Base-by-base conservation (phyloP, 352 stramenopile species). In the Phytophthora idaei region DNA sequence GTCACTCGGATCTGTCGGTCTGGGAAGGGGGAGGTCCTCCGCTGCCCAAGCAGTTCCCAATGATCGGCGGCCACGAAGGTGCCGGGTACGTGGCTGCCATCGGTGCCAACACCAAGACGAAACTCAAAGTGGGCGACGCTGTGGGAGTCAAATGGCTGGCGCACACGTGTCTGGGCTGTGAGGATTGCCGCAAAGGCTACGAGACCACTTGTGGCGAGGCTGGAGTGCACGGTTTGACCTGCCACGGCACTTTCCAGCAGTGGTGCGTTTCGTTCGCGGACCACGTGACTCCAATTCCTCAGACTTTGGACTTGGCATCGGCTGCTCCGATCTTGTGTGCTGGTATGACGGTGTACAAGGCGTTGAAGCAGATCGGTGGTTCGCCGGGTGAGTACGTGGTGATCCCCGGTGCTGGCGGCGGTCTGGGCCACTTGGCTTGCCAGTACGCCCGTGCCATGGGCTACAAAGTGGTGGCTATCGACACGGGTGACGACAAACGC, bases 301-400 rank as follows among this genome's bases (percentile, higher is more conserved):
- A 73, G 3, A 67, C 61, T 41, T 53, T 97, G 9, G 48, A 76
- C 4, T 60, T 90, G 31, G 53, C 73, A 7, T 66, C 64, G 1
- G 82, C 82, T 1, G 89, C 80, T 28, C 78, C 88, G 0, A 75
- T 97, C 14, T 68, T 98, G 36, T 98, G 92, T 69, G 89, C 90
- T 7, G 92, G 92, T 21, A 81, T 97, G 57, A 97, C 90, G 0
- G 85, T 83, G 6, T 98, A 93, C 72, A 93, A 83, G 57, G 89
- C 90, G 3, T 58, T 96, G 55, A 86, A 82, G 69, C 74, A 88
- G 58, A 87, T 80, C 52, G 78, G 77, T 25, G 78, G 75, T 3
- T 66, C 78, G 15, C 54, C 71, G 5, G 78, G 77, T 8, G 66
- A 85, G 49, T 83, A 70, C n/a, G 71, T 97, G 0, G 88, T 69